Percentiles rank a stretch among this genome's conserved stretches.
phyloP scores from a whole-genome alignment of 495 filamentous ascomycete species.

The Penicillium tannophilum region DNA sequence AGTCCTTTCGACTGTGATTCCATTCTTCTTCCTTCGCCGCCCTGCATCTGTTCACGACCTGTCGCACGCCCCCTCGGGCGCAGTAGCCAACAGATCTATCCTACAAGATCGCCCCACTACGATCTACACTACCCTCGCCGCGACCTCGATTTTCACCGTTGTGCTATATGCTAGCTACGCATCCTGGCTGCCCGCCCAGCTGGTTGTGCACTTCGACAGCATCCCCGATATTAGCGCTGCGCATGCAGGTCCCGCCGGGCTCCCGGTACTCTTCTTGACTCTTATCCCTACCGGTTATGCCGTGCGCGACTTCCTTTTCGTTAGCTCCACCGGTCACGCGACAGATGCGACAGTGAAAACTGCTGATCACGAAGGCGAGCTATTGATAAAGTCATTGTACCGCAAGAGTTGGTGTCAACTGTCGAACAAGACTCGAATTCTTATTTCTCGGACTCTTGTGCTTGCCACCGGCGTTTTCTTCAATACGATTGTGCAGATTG shows the following conservation, averaged over 20 bases:
- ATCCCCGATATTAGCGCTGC: conserved; percentile 65
- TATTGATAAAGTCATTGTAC: conserved; percentile 58
- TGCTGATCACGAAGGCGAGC: conserved; percentile 60
- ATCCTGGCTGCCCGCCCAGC: conserved; percentile 64
- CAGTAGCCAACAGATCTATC: conserved; percentile 67
- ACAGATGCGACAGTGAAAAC: conserved; percentile 50
- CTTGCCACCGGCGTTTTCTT: conserved; percentile 56
- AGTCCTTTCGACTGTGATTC: conserved; percentile 63
- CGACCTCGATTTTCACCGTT: conserved; percentile 67
- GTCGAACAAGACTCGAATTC: conserved; percentile 63
- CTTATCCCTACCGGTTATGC: conserved; percentile 69
- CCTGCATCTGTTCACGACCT: conserved; percentile 63
- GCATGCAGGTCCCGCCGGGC: conserved; percentile 54
- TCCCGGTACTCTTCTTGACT: conserved; percentile 50
- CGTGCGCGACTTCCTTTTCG: conserved; percentile 73
- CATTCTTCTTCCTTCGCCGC: conserved; percentile 70
- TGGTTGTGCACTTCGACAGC: conserved; percentile 70
- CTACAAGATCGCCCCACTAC: conserved; percentile 65
- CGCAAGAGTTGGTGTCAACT: conserved; percentile 54
- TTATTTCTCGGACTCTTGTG: conserved; percentile 63
- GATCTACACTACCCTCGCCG: conserved; percentile 63
- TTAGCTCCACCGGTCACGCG: conserved; percentile 57
- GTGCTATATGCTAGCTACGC: conserved; percentile 63
- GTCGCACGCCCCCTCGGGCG: conserved; percentile 38
- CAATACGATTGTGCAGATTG: conserved; percentile 67